A percentile compares a stretch with the other conserved stretches of the same genome.
These are phyloP conservation scores for Pisolithus orientalis DNA, from an alignment of 768 basidiomycete genomes.

Conservation along the genomic window DNA sequence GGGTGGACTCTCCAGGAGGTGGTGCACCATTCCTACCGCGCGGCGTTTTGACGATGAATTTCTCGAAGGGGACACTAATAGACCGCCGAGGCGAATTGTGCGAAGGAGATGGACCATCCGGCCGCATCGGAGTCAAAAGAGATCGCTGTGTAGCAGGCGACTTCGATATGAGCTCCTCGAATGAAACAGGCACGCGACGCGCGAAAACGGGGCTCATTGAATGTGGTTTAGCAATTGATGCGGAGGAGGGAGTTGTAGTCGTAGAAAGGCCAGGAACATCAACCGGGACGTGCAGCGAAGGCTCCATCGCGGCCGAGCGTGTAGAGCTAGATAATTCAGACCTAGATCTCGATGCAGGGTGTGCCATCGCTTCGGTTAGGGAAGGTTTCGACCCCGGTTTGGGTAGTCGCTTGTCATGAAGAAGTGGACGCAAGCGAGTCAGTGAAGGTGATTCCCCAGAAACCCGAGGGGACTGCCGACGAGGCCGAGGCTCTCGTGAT, in stretches of 20 bases:
- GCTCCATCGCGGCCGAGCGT: background rate
- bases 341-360: background rate
- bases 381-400: background rate
- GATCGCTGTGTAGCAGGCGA: background rate
- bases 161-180: background rate
- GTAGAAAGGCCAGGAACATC: background rate
- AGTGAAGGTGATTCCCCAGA: background rate
- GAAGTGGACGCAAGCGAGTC: background rate
- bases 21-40: background rate
- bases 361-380: background rate
- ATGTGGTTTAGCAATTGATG: background rate
- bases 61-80: slow-evolving; percentile 10
- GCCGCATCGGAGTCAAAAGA: background rate
- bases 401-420: background rate
- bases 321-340: background rate
- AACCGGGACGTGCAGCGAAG: background rate
- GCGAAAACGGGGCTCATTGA: background rate
- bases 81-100: background rate
- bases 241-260: background rate
- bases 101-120: background rate
- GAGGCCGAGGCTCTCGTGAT: background rate
- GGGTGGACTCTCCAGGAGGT: slow-evolving; percentile 7
- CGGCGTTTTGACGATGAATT: slow-evolving; percentile 10
- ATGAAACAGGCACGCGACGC: background rate
- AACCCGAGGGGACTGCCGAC: background rate